Evolutionary conservation across 2,329 filamentous ascomycete species (phyloP).

Genomic region (Blastomyces silverae): DNA sequence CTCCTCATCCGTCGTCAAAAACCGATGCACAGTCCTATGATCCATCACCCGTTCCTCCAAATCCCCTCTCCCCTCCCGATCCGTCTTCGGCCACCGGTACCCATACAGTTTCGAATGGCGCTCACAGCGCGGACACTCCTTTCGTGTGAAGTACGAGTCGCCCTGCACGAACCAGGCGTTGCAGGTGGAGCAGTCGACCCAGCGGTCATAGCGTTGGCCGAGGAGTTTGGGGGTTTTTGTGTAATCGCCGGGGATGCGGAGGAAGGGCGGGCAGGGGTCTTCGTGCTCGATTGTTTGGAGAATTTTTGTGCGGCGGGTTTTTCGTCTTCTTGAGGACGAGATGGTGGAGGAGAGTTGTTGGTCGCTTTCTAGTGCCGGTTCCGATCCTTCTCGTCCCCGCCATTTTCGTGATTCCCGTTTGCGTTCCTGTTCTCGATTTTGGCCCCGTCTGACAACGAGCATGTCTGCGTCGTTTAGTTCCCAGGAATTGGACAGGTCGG

Average conservation of each 20-base stretch:
- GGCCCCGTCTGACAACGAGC: slow-evolving; percentile 19
- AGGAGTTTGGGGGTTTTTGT: slow-evolving; percentile 71
- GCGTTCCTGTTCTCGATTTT: background rate
- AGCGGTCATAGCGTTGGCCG: slow-evolving; percentile 66
- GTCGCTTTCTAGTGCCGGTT: background rate
- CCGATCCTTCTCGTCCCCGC: background rate
- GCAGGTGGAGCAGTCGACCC: slow-evolving; percentile 87
- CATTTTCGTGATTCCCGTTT: background rate
- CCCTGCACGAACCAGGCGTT: slow-evolving; percentile 74
- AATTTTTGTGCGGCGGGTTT: slow-evolving; percentile 22
- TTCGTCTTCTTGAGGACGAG: slow-evolving; percentile 21
- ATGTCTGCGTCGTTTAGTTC: slow-evolving; percentile 28
- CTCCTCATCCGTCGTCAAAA: slow-evolving; percentile 67
- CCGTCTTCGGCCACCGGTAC: slow-evolving; percentile 92
- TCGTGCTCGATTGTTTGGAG: slow-evolving; percentile 37
- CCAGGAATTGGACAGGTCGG: slow-evolving; percentile 26
- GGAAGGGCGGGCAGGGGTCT: slow-evolving; percentile 23
- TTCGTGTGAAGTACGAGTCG: slow-evolving; percentile 78
- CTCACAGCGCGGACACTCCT: slow-evolving; percentile 86
- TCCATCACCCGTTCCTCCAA: slow-evolving; percentile 65
- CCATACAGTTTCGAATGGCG: slow-evolving; percentile 94
- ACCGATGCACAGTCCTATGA: slow-evolving; percentile 80
- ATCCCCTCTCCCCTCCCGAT: slow-evolving; percentile 67
- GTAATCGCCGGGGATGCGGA: slow-evolving; percentile 68
- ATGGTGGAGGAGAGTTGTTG: slow-evolving; percentile 14